Evolutionary conservation across 306 rosid species (phyloP).

Genomic region (Leucaena leucocephala): DNA sequence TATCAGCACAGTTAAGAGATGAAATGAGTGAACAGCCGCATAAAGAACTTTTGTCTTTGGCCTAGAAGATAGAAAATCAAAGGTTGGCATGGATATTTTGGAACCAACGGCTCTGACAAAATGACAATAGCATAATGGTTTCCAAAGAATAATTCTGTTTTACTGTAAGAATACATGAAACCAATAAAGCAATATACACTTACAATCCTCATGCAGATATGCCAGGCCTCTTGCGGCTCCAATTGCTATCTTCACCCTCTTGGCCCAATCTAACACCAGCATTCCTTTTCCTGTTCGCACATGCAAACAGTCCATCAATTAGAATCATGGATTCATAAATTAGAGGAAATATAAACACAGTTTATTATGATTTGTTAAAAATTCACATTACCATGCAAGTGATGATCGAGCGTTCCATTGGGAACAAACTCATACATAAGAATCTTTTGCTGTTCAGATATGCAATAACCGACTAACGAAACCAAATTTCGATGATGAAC

Average conservation of each 20-base stretch:
- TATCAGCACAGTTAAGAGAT: neutral
- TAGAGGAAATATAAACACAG: neutral
- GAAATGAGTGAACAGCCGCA: neutral
- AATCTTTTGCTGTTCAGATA: constrained; percentile 65
- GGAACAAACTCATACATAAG: constrained; percentile 88
- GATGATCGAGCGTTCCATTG: constrained; percentile 82
- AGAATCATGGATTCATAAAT: constrained; percentile 18
- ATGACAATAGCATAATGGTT: neutral
- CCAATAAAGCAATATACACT: constrained; percentile 34
- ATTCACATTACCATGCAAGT: constrained; percentile 77
- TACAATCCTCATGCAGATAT: constrained; percentile 94
- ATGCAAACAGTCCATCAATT: constrained; percentile 16
- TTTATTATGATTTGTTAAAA: neutral
- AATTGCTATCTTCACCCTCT: constrained; percentile 78
- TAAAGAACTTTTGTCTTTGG: neutral
- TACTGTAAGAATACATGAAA: neutral
- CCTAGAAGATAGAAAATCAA: neutral
- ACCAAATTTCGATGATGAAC: constrained; percentile 93
- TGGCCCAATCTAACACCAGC: constrained; percentile 79
- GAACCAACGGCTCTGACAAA: neutral
- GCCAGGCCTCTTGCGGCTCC: constrained; percentile 95
- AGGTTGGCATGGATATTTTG: neutral
- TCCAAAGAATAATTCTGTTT: neutral
- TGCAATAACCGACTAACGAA: constrained; percentile 88
- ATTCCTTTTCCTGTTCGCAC: constrained; percentile 53